A percentile compares a stretch with the other conserved stretches of the same genome.
Evolutionary conservation across 2,329 filamentous ascomycete genomes (phyloP).

Genomic region (Aspergillus thermomutatus): DNA sequence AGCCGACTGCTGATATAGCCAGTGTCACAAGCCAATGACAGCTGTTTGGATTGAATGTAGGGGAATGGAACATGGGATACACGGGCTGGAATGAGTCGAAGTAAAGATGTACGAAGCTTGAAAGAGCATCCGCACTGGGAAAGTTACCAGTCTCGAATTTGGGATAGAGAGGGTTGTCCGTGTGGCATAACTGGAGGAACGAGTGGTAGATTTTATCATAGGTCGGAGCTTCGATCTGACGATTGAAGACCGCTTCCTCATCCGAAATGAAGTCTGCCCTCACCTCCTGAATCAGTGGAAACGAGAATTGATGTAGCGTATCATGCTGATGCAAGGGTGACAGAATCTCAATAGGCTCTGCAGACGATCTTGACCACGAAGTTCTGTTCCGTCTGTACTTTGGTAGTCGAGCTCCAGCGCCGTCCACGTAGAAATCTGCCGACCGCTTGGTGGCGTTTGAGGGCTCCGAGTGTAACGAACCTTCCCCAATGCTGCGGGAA

Average conservation of each 20-base stretch:
- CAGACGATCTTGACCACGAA: constrained; percentile 12
- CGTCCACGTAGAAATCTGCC: constrained; percentile 28
- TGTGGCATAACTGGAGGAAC: constrained; percentile 32
- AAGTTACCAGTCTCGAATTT: constrained; percentile 32
- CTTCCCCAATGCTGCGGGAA: constrained; percentile 18
- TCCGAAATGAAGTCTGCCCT: constrained; percentile 16
- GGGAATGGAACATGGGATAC: constrained; percentile 40
- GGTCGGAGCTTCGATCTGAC: constrained; percentile 19
- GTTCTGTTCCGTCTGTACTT: constrained; percentile 24
- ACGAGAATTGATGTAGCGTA: constrained; percentile 17
- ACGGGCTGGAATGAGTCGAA: constrained; percentile 38
- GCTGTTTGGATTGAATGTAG: constrained; percentile 34
- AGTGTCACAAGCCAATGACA: constrained; percentile 41
- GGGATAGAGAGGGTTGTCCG: constrained; percentile 26
- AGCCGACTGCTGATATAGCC: constrained; percentile 40
- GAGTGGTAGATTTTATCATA: constrained; percentile 28
- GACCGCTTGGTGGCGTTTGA: constrained; percentile 20
- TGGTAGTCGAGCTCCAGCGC: constrained; percentile 20
- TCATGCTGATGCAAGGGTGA: constrained; percentile 11
- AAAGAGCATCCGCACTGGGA: constrained; percentile 24
- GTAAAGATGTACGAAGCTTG: constrained; percentile 33
- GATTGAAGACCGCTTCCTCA: constrained; percentile 5
- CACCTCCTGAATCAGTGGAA: constrained; percentile 19
- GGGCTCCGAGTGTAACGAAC: constrained; percentile 19
- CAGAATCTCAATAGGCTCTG: constrained; percentile 8